phyloP scores from a whole-genome alignment of 2,329 filamentous ascomycete genomes.

The Pyrenochaeta sp. region DNA sequence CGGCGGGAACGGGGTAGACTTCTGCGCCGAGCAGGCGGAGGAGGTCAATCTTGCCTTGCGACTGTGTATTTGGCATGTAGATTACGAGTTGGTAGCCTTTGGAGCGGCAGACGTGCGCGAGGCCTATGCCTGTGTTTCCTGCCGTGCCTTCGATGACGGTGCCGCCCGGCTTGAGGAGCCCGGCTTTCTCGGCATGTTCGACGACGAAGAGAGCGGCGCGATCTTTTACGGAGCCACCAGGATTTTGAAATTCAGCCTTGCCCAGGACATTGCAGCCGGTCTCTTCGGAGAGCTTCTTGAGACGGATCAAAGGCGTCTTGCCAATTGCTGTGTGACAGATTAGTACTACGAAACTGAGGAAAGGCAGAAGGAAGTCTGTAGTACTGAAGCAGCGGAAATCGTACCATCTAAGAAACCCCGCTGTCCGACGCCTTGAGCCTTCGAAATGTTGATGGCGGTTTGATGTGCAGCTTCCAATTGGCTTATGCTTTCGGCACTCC shows the following conservation, averaged over 20 bases:
- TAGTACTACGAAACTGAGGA: conserved; percentile 2
- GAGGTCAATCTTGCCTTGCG: conserved; percentile 96
- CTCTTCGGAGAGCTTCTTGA: conserved; percentile 86
- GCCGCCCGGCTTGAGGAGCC: conserved; percentile 82
- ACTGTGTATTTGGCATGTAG: conserved; percentile 99
- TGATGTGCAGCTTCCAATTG: conserved; percentile 61
- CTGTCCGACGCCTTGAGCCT: conserved; percentile 79
- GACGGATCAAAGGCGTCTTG: conserved; percentile 91
- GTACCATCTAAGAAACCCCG: conserved; percentile 81
- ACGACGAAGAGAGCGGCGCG: conserved; percentile 94
- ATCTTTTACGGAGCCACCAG: conserved; percentile 95
- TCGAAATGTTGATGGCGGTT: conserved; percentile 76
- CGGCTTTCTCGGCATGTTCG: conserved; percentile 88
- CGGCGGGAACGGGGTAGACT: conserved; percentile 94
- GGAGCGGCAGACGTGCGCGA: conserved; percentile 93
- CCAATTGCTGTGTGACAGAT: conserved; percentile 75
- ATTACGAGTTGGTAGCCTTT: conserved; percentile 95
- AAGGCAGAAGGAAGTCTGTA: neutral
- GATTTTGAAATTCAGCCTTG: conserved; percentile 99
- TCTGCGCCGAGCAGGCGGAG: conserved; percentile 90
- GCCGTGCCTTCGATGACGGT: conserved; percentile 98
- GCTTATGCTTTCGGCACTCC: conserved; percentile 57
- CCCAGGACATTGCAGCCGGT: conserved; percentile 94
- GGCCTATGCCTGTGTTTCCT: conserved; percentile 96
- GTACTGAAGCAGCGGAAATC: neutral